Conservation (phyloP, 1,139 yeast species). For the Pichia norvegensis region DNA sequence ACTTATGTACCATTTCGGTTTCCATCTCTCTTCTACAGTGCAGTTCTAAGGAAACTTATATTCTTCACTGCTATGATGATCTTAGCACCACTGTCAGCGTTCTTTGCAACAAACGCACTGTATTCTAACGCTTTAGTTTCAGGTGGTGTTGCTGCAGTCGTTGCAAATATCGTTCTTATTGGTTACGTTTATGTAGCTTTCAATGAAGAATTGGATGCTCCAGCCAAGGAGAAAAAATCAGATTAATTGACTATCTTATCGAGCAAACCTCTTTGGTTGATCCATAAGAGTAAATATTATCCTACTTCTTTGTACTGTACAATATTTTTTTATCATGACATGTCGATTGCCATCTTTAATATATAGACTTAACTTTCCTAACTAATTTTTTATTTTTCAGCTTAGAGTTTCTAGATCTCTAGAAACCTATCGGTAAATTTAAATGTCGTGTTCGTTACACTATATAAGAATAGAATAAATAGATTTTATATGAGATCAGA, state of each 20-base stretch:
- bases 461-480: constrained; percentile 1
- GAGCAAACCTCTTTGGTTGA: too few species aligned
- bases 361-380: too few species aligned
- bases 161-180: constrained; percentile 79
- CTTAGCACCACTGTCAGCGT: constrained; percentile 62
- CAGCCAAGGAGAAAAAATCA: constrained; percentile 32
- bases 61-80: constrained; percentile 90
- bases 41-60: constrained; percentile 65
- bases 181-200: constrained; percentile 86
- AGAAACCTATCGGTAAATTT: too few species aligned
- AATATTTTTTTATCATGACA: background rate
- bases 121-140: constrained; percentile 58
- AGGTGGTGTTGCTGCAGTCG: constrained; percentile 85
- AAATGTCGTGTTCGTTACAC: background rate
- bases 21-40: constrained; percentile 33
- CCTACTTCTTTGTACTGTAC: background rate
- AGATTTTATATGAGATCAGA: background rate
- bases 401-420: too few species aligned
- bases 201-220: constrained; percentile 55
- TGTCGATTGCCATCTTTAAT: background rate
- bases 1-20: background rate
- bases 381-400: too few species aligned
- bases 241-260: background rate
- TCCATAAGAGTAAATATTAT: too few species aligned
- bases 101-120: constrained; percentile 39